These are phyloP conservation scores for Chaetomium tenue DNA, from an alignment of 495 filamentous ascomycete species.

Conservation along the genomic window DNA sequence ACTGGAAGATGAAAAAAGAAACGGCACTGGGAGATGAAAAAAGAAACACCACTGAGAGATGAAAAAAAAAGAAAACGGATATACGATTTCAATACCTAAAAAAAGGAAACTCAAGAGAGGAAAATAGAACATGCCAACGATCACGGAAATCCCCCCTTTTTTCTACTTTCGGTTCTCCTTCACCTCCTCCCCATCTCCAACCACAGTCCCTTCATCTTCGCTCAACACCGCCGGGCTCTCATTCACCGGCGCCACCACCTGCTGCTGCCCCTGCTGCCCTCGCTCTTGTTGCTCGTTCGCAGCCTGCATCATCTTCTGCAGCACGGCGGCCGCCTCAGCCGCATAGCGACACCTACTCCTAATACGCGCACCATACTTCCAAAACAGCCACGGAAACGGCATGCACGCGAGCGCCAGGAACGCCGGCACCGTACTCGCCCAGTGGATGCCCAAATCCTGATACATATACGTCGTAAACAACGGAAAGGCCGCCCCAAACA, in stretches of 20 bases:
- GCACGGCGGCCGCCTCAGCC: slow-evolving; percentile 57
- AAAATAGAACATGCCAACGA: background rate
- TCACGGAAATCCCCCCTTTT: background rate
- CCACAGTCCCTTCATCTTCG: slow-evolving; percentile 30
- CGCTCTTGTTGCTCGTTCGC: background rate
- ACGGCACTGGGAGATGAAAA: no score
- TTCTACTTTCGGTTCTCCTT: slow-evolving; percentile 11
- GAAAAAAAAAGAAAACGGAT: no score
- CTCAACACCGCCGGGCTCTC: slow-evolving; percentile 22
- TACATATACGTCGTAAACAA: slow-evolving; percentile 82
- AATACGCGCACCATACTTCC: slow-evolving; percentile 67
- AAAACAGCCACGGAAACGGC: slow-evolving; percentile 79
- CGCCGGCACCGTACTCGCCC: slow-evolving; percentile 74
- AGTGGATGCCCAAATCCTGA: slow-evolving; percentile 70
- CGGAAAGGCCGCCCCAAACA: slow-evolving; percentile 81
- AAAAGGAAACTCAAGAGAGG: background rate
- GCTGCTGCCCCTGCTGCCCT: slow-evolving; percentile 11
- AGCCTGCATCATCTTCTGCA: slow-evolving; percentile 35
- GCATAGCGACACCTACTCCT: slow-evolving; percentile 73
- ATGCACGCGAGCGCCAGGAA: slow-evolving; percentile 74
- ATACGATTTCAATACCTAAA: no score
- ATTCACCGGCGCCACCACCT: slow-evolving; percentile 13
- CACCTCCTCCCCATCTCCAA: slow-evolving; percentile 17
- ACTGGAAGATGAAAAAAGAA: no score
- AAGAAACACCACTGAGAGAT: no score